Conservation (phyloP, 768 basidiomycete genomes). For the Scleroderma bovista region DNA sequence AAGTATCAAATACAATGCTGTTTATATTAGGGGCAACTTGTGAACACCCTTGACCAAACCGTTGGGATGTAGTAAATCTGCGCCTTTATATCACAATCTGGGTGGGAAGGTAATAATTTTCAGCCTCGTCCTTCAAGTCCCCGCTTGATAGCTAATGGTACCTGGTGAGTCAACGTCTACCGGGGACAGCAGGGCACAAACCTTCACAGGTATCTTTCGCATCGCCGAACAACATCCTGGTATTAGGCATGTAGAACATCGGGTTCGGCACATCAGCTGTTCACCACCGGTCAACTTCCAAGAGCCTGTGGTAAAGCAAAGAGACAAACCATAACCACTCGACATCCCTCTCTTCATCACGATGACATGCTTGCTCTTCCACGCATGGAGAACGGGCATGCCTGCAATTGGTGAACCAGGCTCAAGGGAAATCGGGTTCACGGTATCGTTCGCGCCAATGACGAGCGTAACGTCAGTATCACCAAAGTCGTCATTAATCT, state of each 20-base stretch:
- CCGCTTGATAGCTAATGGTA: slow-evolving; percentile 48
- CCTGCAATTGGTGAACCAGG: slow-evolving; percentile 84
- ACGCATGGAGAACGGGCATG: slow-evolving; percentile 88
- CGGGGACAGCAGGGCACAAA: slow-evolving; percentile 21
- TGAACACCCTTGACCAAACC: no score
- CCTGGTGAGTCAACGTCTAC: not conserved
- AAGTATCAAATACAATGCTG: slow-evolving; percentile 25
- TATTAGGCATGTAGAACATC: slow-evolving; percentile 89
- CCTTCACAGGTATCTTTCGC: slow-evolving; percentile 90
- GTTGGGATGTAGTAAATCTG: not conserved
- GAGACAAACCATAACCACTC: slow-evolving; percentile 69
- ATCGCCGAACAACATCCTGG: slow-evolving; percentile 90
- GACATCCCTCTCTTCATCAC: slow-evolving; percentile 93
- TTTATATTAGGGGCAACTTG: slow-evolving; percentile 11
- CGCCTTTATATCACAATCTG: not conserved
- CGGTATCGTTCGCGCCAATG: slow-evolving; percentile 90
- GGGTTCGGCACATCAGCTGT: slow-evolving; percentile 88
- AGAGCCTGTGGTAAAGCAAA: not conserved
- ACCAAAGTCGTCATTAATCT: slow-evolving; percentile 88
- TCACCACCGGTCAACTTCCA: slow-evolving; percentile 1
- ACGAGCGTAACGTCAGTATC: slow-evolving; percentile 89
- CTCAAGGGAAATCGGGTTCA: slow-evolving; percentile 86
- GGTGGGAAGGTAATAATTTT: not conserved
- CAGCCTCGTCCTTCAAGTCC: slow-evolving; percentile 41
- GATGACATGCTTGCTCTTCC: slow-evolving; percentile 90